Evolutionary conservation across 768 basidiomycete genomes (phyloP), one percentile per base, ranked within the genome.

Genomic region (Auricularia cornea): DNA sequence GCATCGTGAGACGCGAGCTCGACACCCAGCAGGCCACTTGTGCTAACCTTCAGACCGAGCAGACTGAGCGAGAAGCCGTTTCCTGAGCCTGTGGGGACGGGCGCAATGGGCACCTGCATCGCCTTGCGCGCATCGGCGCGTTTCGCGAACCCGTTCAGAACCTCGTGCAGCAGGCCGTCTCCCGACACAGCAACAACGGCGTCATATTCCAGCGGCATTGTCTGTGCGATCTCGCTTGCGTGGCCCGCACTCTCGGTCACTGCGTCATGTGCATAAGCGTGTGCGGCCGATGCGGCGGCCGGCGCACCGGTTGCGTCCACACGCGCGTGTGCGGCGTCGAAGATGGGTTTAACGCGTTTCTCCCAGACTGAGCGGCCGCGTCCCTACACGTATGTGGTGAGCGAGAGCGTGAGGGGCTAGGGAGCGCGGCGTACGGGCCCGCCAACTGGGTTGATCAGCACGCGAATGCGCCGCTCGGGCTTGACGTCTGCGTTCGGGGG

Each of bases 101-200:
- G 90, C 0, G 85, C 84, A 29, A 95, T 74, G 1, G 93, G 90
- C 32, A 85, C 84, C 54, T 70, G 71, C 62, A 94, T 82, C 0
- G 89, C 92, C 57, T 77, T 78, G 38, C 76, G 71, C 2, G 87
- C 83, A 40, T 85, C 77, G 31, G 76, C 73, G 63, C 89, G 87
- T 61, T 85, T 76, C 2, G 88, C 85, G 62, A 94, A 84, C 2
- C 92, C 93, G 69, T 95, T 95, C 71, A 93, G 68, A 28, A 92
- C 79, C 74, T 95, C 93, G 69, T 94, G 89, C 18, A 92, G 70
- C 38, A 92, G 78, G 8, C 93, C 93, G 68, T 95, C 93, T 0
- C 93, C 93, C 0, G 91, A 93, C 28, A 94, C 80, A 32, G 84
- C 74, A 40, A 90, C 80, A 48, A 95, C 71, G 0, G 86, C 90